phyloP scores from a whole-genome alignment of 2,329 filamentous ascomycete species.

The Dactylellina drechsleri region DNA sequence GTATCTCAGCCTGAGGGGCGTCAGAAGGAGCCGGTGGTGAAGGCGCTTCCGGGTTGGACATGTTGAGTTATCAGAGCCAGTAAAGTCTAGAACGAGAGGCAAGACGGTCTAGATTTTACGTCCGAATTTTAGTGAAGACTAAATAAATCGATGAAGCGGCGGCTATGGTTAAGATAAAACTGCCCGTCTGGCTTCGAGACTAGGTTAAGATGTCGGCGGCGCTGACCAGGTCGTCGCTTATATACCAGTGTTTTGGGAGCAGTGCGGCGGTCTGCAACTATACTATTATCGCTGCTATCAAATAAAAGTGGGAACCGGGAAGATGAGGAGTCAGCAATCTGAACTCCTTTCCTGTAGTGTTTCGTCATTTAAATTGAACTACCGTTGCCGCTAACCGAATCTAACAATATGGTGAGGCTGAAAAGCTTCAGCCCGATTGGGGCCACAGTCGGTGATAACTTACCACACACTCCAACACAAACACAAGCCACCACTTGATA shows the following conservation, averaged over 20 bases:
- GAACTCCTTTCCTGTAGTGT: no score
- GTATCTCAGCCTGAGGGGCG: slow-evolving; percentile 19
- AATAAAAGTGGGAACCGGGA: no score
- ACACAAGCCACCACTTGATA: no score
- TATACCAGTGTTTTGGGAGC: slow-evolving; percentile 4
- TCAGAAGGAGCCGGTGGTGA: slow-evolving; percentile 22
- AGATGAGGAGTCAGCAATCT: no score
- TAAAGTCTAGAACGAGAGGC: not conserved
- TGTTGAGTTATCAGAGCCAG: not conserved
- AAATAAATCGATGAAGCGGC: not conserved
- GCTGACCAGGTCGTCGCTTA: slow-evolving; percentile 4
- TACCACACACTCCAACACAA: slow-evolving; percentile 13
- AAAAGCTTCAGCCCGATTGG: slow-evolving; percentile 1
- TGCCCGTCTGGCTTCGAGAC: no score
- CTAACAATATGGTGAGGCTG: slow-evolving; percentile 1
- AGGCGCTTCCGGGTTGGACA: slow-evolving; percentile 14
- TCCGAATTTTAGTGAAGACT: not conserved
- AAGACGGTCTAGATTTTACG: slow-evolving; percentile 2
- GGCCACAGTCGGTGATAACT: not conserved
- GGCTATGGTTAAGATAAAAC: slow-evolving; percentile 7
- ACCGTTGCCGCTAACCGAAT: slow-evolving; percentile 10
- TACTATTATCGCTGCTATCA: no score
- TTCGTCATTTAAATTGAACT: no score
- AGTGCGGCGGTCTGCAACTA: not conserved
- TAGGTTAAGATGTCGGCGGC: not conserved